Evolutionary conservation across 2,329 filamentous ascomycete species (phyloP), one percentile per base, ranked within the genome.

Genomic region (Penicillium sclerotiorum): DNA sequence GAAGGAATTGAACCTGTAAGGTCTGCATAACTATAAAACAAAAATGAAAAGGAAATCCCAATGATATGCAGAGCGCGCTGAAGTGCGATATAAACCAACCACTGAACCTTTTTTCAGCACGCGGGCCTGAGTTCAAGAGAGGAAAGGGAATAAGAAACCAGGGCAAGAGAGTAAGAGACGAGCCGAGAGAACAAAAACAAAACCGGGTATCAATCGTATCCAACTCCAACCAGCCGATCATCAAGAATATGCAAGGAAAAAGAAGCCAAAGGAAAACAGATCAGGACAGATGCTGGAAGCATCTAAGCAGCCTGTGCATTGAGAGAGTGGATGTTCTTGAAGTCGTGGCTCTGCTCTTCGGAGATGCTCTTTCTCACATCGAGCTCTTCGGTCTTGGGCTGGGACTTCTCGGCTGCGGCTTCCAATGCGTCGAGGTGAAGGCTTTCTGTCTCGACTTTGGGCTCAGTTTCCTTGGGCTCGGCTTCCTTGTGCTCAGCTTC

Each of bases 161-260:
- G 15, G n/a, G n/a, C n/a, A 30, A 20, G 15, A 37, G 13, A 43
- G 27, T 8, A 17, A 11, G 3, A 43, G 17, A 22, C 32, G 15
- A 7, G n/a, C 11, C 11, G 11, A 7, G 17, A 30, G 12, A 43
- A 32, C 5, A 18, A 22, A 23, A 41, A 33, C 9, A 43, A 17
- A 36, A 18, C 33, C 33, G 40, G 40, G 40, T 43, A 43, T 43
- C 33, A 36, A 36, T 18, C 17, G 20, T 43, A 43, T 30, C 27
- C 40, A 30, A 43, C 40, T 43, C 40, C 40, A 33, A 18, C 17
- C 21, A 44, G 17, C 15, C 32, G 23, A 9, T 23, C 20, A 22
- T 9, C 33, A 18, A 17, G 33, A 12, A 36, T 35, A 22, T 44
- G 18, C 11, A 36, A 8, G 22, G 15, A 18, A 30, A 23, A 36